These are phyloP conservation scores for Hericium alpestre DNA, from an alignment of 768 basidiomycete genomes.

Conservation along the genomic window DNA sequence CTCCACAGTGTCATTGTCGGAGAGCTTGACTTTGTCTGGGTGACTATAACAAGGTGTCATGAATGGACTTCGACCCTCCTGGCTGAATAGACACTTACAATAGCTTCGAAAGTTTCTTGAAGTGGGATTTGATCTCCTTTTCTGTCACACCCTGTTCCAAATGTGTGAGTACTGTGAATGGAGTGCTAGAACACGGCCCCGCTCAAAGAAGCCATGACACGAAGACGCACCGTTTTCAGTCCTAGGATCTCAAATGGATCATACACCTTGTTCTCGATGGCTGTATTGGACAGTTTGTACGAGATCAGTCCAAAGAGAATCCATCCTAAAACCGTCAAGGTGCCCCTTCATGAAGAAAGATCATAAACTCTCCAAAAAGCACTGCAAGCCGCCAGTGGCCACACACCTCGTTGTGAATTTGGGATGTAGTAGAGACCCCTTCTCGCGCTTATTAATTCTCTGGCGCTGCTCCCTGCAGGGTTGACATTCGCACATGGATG, in stretches of 20 bases:
- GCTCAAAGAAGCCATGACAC: too few relatives aligned
- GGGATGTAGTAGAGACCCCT: conserved; percentile 10
- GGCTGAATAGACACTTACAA: conserved; percentile 40
- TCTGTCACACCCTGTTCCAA: conserved; percentile 49
- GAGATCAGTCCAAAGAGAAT: conserved; percentile 51
- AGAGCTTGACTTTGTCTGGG: conserved; percentile 88
- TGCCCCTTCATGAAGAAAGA: conserved; percentile 30
- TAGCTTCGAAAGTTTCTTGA: conserved; percentile 79
- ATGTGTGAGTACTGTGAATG: not conserved
- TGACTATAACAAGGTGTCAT: conserved; percentile 42
- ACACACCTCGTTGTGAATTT: conserved; percentile 5
- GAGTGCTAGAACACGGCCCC: not conserved
- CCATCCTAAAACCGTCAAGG: conserved; percentile 67
- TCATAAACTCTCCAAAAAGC: not conserved
- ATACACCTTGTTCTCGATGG: conserved; percentile 64
- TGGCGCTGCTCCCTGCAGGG: conserved; percentile 20
- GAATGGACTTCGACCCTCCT: not conserved
- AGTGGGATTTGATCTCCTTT: conserved; percentile 93
- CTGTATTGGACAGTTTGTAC: conserved; percentile 51
- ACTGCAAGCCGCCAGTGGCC: not conserved
- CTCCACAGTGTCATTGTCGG: conserved; percentile 77
- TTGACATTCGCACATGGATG: conserved; percentile 9
- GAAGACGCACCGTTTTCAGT: conserved; percentile 46
- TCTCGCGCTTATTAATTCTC: conserved; percentile 17
- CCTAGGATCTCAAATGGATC: conserved; percentile 93